Base-by-base conservation (phyloP, 2,329 filamentous ascomycete genomes). In the Bipolaris gigantea region DNA sequence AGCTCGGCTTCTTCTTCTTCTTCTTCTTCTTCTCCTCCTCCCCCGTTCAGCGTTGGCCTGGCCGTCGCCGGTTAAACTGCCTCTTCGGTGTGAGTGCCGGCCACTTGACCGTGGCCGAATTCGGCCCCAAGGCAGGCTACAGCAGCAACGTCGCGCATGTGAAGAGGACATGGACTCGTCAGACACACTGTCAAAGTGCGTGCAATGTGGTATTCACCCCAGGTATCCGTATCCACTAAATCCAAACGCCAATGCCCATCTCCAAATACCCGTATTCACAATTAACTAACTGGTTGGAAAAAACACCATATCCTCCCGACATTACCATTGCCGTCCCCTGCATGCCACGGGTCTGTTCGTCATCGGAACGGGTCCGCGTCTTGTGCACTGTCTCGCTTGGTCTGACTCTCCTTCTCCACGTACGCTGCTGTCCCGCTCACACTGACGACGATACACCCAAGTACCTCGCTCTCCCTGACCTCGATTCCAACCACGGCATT, bases 371-470 rank as follows among this genome's bases (percentile, higher is more conserved):
- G 56, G n/a, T 58, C 46, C 10, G 40, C 48, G 4, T 65, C 60
- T 34, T 66, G 60, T 25, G 64, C 55, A 41, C 64, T 66, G 27
- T 66, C 64, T 19, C 64, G 60, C 40, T 66, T 66, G 16, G 50
- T 5, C 11, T 41, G 53, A 11, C 41, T 56, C 34, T 64, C 63
- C 41, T 64, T 66, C 54, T 62, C 60, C 13, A 71, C 65, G 45
- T 69, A 69, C 41, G 65, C 66, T 5, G 70, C 70, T 3, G 71
- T 73, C 5, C 70, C 71, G 33, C 68, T 68, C 3, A 62, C 62
- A 47, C 62, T 70, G n/a, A 73, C 64, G 27, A 71, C 67, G 5
- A 71, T 58, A 47, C 71, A 73, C 2, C 71, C 69, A 34, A 73
- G 49, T 4, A 73, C 59, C 50, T 73, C 71, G 46, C 62, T 69